Percentiles rank a stretch among this genome's conserved stretches.
Conservation (phyloP, 345 rosid species). For the Combretum micranthum region DNA sequence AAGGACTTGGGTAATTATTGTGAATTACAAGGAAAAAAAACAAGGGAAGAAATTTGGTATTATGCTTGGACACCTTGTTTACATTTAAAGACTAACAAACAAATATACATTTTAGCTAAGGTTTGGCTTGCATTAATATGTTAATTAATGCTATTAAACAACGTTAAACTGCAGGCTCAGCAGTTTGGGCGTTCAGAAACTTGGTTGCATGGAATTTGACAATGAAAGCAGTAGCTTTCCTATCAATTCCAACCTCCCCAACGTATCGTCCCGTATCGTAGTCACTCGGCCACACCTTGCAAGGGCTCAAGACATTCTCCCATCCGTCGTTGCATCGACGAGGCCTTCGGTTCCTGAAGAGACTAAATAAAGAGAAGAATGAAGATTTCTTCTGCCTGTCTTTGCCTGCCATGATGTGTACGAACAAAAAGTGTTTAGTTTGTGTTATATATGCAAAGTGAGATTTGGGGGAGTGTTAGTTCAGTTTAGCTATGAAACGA, state of each 20-base stretch:
- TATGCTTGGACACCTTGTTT: no score
- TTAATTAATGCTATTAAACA: not conserved
- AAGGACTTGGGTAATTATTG: no score
- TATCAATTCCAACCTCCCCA: constrained; percentile 46
- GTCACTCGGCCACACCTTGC: constrained; percentile 42
- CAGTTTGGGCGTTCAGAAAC: constrained; percentile 20
- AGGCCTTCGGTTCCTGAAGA: constrained; percentile 25
- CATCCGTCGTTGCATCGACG: constrained; percentile 15
- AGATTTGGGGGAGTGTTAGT: no score
- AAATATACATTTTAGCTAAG: no score
- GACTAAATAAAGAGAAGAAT: constrained; percentile 23
- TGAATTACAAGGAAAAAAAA: no score
- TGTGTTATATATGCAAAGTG: no score
- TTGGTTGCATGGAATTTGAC: constrained; percentile 39
- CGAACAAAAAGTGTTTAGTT: no score
- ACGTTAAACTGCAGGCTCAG: constrained; percentile 17
- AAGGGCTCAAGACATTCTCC: constrained; percentile 17
- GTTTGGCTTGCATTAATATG: no score
- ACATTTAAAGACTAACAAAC: no score
- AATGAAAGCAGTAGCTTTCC: constrained; percentile 41
- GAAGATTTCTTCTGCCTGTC: constrained; percentile 17
- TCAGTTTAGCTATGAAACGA: no score
- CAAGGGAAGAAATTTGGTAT: no score
- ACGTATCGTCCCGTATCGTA: constrained; percentile 34
- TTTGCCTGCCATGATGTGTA: constrained; percentile 20